phyloP scores from a whole-genome alignment of 352 stramenopile species.

The Phytopythium litorale region DNA sequence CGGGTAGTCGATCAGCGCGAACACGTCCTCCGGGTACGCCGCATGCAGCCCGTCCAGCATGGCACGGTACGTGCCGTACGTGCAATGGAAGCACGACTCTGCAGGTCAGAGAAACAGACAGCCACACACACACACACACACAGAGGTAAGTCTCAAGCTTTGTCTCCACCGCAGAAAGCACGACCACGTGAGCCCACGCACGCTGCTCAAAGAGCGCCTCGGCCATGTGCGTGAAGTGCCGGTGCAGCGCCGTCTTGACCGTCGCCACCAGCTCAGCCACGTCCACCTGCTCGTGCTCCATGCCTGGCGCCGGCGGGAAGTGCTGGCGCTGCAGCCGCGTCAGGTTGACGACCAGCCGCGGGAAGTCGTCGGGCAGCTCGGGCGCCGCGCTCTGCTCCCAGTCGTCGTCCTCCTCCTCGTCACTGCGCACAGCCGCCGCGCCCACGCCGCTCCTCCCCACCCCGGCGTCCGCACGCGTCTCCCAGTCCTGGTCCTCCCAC shows the following conservation, averaged over 20 bases:
- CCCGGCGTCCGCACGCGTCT: constrained; percentile 2
- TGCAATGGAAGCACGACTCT: constrained; percentile 69
- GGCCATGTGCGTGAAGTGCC: constrained; percentile 54
- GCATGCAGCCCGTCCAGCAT: constrained; percentile 47
- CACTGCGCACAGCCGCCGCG: background rate
- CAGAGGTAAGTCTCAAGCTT: too few species aligned
- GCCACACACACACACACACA: background rate
- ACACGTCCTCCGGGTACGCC: constrained; percentile 51
- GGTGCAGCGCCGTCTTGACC: constrained; percentile 45
- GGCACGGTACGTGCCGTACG: constrained; percentile 46
- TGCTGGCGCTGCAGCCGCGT: constrained; percentile 50
- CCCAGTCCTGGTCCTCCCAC: constrained; percentile 52
- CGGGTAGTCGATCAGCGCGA: constrained; percentile 76
- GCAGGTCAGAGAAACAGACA: constrained; percentile 3
- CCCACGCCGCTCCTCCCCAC: background rate
- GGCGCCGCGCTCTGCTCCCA: constrained; percentile 35
- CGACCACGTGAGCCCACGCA: constrained; percentile 13
- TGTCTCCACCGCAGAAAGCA: background rate
- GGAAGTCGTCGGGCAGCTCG: constrained; percentile 65
- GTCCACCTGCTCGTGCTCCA: constrained; percentile 19
- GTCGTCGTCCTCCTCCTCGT: constrained; percentile 11
- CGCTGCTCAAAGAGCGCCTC: constrained; percentile 71
- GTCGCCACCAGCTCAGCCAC: constrained; percentile 35
- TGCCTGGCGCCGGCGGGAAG: constrained; percentile 24
- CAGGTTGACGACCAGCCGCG: constrained; percentile 63